phyloP scores from a whole-genome alignment of 495 filamentous ascomycete species.

The Podospora appendiculata region DNA sequence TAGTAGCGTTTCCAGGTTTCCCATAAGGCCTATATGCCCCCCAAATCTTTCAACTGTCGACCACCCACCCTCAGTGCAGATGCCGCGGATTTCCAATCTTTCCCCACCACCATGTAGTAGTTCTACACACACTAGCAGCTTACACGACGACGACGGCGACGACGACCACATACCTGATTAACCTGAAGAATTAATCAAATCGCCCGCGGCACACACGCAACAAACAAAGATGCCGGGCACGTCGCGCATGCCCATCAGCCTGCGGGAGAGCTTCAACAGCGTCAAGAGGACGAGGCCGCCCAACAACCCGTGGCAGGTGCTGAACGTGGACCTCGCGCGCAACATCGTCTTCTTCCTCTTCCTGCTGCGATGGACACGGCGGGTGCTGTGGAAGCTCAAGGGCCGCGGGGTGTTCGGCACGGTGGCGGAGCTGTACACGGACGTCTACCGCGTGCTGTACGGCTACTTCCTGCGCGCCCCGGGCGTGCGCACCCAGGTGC shows the following conservation, averaged over 20 bases:
- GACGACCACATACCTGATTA: too few species aligned
- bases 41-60: too few species aligned
- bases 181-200: too few species aligned
- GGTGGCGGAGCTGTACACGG: conserved; percentile 60
- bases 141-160: too few species aligned
- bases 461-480: conserved; percentile 79
- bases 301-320: conserved; percentile 48
- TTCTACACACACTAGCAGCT: too few species aligned
- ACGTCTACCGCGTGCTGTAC: conserved; percentile 64
- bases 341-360: conserved; percentile 90
- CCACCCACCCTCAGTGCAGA: too few species aligned
- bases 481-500: conserved; percentile 73
- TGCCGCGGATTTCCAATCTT: too few species aligned
- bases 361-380: conserved; percentile 77
- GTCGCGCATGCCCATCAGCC: conserved; percentile 59
- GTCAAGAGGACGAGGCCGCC: conserved; percentile 46
- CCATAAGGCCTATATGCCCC: too few species aligned
- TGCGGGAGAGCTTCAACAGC: conserved; percentile 52
- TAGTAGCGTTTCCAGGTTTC: too few species aligned
- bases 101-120: too few species aligned
- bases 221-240: conserved; percentile 48
- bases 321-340: conserved; percentile 79
- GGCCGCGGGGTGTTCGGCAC: conserved; percentile 84
- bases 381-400: conserved; percentile 70
- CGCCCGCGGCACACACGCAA: not conserved